Evolutionary conservation across 1,284 basidiomycete genomes (phyloP).

Genomic region (Cutaneotrichosporon sp.): DNA sequence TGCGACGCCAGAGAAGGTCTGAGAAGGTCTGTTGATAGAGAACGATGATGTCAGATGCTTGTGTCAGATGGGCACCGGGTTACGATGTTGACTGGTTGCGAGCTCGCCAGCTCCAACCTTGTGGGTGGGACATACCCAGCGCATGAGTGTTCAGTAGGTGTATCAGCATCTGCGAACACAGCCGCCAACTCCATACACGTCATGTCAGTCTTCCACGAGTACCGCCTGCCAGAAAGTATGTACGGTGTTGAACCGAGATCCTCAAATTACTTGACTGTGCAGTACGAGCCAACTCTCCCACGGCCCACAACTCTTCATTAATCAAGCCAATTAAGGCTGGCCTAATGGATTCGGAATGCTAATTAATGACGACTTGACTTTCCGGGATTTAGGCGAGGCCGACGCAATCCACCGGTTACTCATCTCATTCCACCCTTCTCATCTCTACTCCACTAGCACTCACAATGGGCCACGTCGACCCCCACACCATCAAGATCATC

Average conservation of each 20-base stretch:
- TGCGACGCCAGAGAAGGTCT: neutral
- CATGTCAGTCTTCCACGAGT: too few species aligned
- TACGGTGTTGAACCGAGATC: too few species aligned
- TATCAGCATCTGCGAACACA: too few species aligned
- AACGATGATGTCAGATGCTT: neutral
- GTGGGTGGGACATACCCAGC: too few species aligned
- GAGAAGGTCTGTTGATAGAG: neutral
- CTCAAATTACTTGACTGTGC: too few species aligned
- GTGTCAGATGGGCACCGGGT: too few species aligned
- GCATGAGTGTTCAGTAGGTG: too few species aligned
- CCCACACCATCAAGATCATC: slow-evolving; percentile 28
- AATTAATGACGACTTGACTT: neutral
- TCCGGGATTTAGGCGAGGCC: neutral
- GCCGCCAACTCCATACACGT: too few species aligned
- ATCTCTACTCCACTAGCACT: neutral
- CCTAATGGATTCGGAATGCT: neutral
- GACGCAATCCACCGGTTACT: slow-evolving; percentile 3
- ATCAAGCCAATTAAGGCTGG: neutral
- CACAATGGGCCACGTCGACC: slow-evolving; percentile 29
- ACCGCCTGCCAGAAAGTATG: too few species aligned
- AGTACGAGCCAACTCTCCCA: neutral
- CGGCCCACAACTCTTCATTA: neutral
- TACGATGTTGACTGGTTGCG: too few species aligned
- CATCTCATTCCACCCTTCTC: neutral
- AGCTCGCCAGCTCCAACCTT: too few species aligned